Base-by-base conservation (phyloP, 1,284 basidiomycete genomes). In the Meripilus lineatus region DNA sequence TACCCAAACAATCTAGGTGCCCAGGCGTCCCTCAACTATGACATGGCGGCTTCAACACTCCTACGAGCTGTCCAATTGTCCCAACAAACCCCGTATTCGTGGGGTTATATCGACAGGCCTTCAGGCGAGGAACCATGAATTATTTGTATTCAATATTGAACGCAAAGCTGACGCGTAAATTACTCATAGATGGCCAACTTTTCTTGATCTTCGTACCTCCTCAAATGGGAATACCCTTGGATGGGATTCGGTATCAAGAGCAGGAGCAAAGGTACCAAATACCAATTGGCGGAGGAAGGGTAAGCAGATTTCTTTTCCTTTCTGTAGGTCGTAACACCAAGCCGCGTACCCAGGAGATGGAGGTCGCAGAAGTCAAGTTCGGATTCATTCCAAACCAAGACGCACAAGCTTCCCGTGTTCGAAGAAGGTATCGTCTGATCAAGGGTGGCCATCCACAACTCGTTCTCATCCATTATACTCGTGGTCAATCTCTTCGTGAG, bases 81-180 rank as follows among this genome's bases (percentile, higher is more conserved):
- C 0, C 65, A 70, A 38, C 73, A 63, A 15, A 63, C 75, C 10
- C 82, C 86, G 2, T 89, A 83, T 55, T 54, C 65, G 13, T 88
- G 84, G 81, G 67, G 71, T 1, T 88, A 77, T 52, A 75, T 89
- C 24, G 86, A 89, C 67, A 83, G 80, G 53, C 84, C 86, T 17
- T 53, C 63, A 54, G 85, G 85, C 84, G 46, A 47, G 72, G 61
- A 17, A 34, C 7, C 21, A 38, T 38, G 21, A 18, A 13, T 10
- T 20, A 15, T 30, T 30, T 7, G 5, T 22, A 20, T 18, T 7
- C 15, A 22, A 18, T 18, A 15, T 35, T 14, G 33, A 35, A 30
- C n/a, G 33, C n/a, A 35, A 7, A 35, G 8, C 15, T 17, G 6
- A 10, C n/a, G n/a, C 28, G 28, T 30, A 30, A 30, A 15, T 30